Evolutionary conservation across 371 early-diverging fungal species (phyloP), one percentile per base, ranked within the genome.

Genomic region (Apophysomyces sp.): DNA sequence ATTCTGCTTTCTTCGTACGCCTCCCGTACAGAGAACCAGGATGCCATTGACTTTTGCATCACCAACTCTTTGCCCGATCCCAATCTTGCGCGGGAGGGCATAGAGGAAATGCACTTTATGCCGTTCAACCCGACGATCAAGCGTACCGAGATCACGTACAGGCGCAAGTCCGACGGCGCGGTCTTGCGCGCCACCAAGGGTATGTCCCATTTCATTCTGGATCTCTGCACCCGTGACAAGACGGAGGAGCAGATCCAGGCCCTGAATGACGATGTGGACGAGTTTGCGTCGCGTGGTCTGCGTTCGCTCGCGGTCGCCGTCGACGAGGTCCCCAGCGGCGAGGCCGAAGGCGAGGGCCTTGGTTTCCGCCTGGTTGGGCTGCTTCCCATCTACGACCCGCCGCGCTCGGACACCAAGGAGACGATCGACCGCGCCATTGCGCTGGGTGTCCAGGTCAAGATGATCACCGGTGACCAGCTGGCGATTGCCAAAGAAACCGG

Each of bases 381-480:
- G 39, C 78, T 91, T 61, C 86, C 89, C 52, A 83, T 97, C 66
- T 91, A 91, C 67, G 98, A 95, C 81, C 96, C 96, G 13, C 94
- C 95, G 18, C 90, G 90, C 55, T 82, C 86, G 59, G 92, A 90
- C 61, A 87, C 90, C 53, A 86, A 88, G 83, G 89, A 85, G 61
- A 94, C 94, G 28, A 94, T 95, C 65, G 85, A 87, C 58, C 89
- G 91, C 55, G 89, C 94, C 67, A 84, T 89, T 63, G 83, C 80
- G 37, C 90, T 94, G 40, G 96, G 96, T 65, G 91, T 97, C 60
- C 76, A 89, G 69, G 94, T 96, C 67, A 89, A 94, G 82, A 96
- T 97, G 95, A 92, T 96, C 72, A 96, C 96, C 29, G 98, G 96
- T 68, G 95, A 94, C 74, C 95, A 94, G 71, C 81, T 92, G 30